Evolutionary conservation across 2,329 filamentous ascomycete species (phyloP).

Genomic region (Neurospora sp.): DNA sequence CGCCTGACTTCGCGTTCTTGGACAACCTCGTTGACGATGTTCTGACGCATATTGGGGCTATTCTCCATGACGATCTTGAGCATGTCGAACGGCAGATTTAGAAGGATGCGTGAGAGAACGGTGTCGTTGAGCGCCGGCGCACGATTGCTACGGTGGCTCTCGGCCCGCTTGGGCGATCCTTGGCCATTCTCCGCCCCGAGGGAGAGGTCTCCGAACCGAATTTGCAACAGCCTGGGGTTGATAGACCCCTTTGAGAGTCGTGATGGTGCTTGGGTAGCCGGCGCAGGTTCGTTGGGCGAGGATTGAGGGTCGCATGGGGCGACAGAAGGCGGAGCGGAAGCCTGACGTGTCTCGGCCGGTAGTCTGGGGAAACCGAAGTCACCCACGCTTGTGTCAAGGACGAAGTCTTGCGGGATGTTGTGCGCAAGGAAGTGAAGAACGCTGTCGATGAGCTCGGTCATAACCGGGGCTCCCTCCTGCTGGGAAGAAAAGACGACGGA

Average conservation of each 20-base stretch:
- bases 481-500: constrained; percentile 3
- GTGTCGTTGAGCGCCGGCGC: constrained; percentile 27
- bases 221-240: constrained; percentile 18
- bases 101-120: constrained; percentile 54
- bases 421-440: constrained; percentile 40
- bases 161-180: background rate
- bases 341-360: constrained; percentile 7
- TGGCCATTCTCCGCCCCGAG: constrained; percentile 23
- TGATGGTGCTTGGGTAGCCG: background rate
- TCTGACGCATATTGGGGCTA: constrained; percentile 35
- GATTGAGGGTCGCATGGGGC: background rate
- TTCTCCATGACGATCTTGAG: constrained; percentile 59
- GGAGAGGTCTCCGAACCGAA: constrained; percentile 23
- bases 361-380: constrained; percentile 20
- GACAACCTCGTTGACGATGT: constrained; percentile 40
- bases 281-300: constrained; percentile 12
- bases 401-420: constrained; percentile 42
- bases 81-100: constrained; percentile 60
- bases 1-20: constrained; percentile 50
- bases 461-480: constrained; percentile 26
- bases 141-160: constrained; percentile 1
- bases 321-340: background rate
- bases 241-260: constrained; percentile 5
- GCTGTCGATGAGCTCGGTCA: constrained; percentile 35
- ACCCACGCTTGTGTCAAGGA: constrained; percentile 34